Percentiles rank a stretch among this genome's conserved stretches.
Conservation (phyloP, 2,329 filamentous ascomycete genomes). For the Paraphoma chrysanthemicola region DNA sequence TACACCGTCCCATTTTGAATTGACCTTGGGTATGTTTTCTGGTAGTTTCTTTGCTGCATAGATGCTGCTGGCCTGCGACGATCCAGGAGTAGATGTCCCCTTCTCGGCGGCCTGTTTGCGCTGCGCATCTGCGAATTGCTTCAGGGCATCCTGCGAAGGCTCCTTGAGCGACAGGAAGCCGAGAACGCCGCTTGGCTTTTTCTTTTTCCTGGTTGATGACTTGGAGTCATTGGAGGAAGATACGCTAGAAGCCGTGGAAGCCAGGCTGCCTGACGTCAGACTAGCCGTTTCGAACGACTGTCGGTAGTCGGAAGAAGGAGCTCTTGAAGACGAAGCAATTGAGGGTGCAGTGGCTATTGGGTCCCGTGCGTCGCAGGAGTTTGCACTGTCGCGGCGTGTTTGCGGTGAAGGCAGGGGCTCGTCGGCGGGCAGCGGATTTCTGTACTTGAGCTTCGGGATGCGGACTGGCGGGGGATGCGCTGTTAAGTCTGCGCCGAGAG, state of each 20-base stretch:
- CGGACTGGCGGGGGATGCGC: conserved; percentile 33
- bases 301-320: conserved; percentile 9
- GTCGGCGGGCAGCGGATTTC: conserved; percentile 37
- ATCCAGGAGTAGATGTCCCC: conserved; percentile 21
- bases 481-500: conserved; percentile 34
- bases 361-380: conserved; percentile 7
- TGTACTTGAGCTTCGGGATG: conserved; percentile 45
- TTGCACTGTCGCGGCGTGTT: conserved; percentile 1
- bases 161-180: conserved; percentile 58
- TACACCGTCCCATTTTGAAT: conserved; percentile 62
- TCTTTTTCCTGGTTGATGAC: conserved; percentile 41
- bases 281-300: conserved; percentile 28
- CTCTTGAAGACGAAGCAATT: conserved; percentile 4
- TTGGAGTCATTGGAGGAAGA: conserved; percentile 36
- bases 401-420: conserved; percentile 22
- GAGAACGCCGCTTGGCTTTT: conserved; percentile 48
- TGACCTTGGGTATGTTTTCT: conserved; percentile 58
- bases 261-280: conserved; percentile 40
- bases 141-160: conserved; percentile 55
- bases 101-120: conserved; percentile 47
- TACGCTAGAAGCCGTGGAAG: conserved; percentile 35
- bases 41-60: conserved; percentile 55
- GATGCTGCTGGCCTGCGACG: conserved; percentile 16
- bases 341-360: conserved; percentile 8
- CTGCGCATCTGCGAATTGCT: conserved; percentile 54